phyloP scores from a whole-genome alignment of 495 filamentous ascomycete species.

The Xylaria longipes region DNA sequence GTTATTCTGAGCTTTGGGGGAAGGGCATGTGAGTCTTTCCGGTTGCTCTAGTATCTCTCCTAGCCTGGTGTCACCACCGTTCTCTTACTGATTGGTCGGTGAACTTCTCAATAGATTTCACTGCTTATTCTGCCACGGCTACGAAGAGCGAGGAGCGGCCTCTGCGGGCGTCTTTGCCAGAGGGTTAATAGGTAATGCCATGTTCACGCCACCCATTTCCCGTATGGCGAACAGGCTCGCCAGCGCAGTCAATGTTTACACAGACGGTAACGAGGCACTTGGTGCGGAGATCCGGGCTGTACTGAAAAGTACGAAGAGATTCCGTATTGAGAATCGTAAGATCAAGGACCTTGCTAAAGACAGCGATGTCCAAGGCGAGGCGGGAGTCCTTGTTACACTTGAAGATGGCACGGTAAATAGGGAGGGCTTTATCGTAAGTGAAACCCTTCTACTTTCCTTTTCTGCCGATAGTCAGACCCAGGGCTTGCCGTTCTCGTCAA shows the following conservation, averaged over 20 bases:
- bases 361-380: constrained; percentile 27
- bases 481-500: neutral
- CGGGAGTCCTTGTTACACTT: constrained; percentile 34
- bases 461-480: neutral
- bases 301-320: constrained; percentile 26
- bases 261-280: constrained; percentile 31
- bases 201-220: constrained; percentile 30
- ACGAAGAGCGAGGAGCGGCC: constrained; percentile 35
- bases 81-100: neutral
- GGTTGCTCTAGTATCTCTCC: constrained; percentile 27
- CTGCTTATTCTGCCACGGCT: constrained; percentile 45
- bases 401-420: constrained; percentile 34
- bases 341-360: constrained; percentile 31
- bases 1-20: constrained; percentile 51
- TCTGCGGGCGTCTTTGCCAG: constrained; percentile 39
- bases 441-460: neutral
- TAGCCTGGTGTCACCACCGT: neutral
- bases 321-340: constrained; percentile 34
- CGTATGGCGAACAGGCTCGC: constrained; percentile 35
- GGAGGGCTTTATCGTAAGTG: constrained; percentile 35
- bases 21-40: constrained; percentile 41
- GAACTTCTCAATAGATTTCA: constrained; percentile 31
- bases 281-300: constrained; percentile 26
- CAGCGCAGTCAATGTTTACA: constrained; percentile 33
- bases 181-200: constrained; percentile 23